A percentile compares a stretch with the other conserved stretches of the same genome.
phyloP scores from a whole-genome alignment of 345 rosid species.

The Ailanthus altissimus region DNA sequence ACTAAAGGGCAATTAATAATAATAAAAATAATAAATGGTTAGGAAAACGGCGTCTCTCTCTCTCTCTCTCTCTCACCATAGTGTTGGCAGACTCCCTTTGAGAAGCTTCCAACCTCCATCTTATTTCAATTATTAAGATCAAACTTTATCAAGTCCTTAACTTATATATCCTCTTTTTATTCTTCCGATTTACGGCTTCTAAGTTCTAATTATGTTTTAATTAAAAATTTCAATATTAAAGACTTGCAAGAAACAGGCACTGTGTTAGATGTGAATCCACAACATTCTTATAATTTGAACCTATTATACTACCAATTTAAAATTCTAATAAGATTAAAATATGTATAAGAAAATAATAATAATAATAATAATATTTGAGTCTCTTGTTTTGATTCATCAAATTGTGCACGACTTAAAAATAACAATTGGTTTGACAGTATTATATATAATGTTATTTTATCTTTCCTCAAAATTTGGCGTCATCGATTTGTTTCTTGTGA shows the following conservation, averaged over 20 bases:
- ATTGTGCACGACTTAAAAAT: too few relatives aligned
- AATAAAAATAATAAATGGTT: too few relatives aligned
- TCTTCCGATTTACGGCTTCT: background rate
- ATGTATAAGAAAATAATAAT: background rate
- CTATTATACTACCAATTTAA: background rate
- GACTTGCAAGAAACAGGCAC: background rate
- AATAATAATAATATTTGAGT: background rate
- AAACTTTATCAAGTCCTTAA: background rate
- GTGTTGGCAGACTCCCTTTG: conserved; percentile 9
- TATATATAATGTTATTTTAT: too few relatives aligned
- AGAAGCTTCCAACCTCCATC: conserved; percentile 2
- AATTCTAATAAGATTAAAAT: background rate
- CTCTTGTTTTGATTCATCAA: too few relatives aligned
- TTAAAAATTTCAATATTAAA: too few relatives aligned
- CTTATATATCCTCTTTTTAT: too few relatives aligned
- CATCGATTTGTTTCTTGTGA: too few relatives aligned
- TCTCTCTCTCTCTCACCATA: background rate
- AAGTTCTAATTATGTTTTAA: background rate
- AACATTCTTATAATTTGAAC: background rate
- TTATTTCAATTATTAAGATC: too few relatives aligned
- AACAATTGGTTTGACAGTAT: too few relatives aligned
- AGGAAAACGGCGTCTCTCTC: too few relatives aligned
- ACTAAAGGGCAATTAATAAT: too few relatives aligned
- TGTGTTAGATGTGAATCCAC: background rate
- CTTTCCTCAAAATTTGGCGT: too few relatives aligned